Evolutionary conservation across 345 rosid species (phyloP), one percentile per base, ranked within the genome.

Genomic region (Sapria himalayana): DNA sequence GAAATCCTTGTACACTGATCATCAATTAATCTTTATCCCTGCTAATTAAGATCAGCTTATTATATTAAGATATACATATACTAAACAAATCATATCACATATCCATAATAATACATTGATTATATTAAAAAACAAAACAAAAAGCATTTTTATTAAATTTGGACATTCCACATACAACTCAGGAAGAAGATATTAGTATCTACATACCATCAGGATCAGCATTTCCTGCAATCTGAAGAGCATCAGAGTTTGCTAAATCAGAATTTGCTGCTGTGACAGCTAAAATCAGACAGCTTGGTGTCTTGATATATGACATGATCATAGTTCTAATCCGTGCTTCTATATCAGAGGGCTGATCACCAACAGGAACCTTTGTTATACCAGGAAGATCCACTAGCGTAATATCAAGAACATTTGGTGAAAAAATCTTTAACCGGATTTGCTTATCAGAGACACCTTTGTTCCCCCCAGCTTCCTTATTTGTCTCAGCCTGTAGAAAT

Each of bases 311-410:
- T 14, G 97, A 71, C 89, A 81, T 67, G 40, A 86, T 86, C 97
- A 86, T 86, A 2, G 97, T 86, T 55, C 97, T 66, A 39, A 81
- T 86, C 34, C 82, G 81, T 13, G 92, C 80, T 71, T 86, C 97
- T 25, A 86, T 86, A 39, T 81, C 97, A 15, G 72, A 59, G 5
- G 97, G 97, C 61, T 86, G 97, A 58, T 81, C 94, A 34, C 97
- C 97, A 18, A 86, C 92, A 41, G 94, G 94, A 44, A 86, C 94
- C 58, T 86, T 86, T 9, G 92, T 86, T 48, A 81, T 76, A 37
- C 97, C 97, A 39, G 97, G 97, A 43, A 86, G 72, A 65, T 86
- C 97, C 46, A 86, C 97, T 47, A 86, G 81, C 27, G 85, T 73
- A 15, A 86, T 86, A 65, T 81, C 89, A 37, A 86, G 70, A 56